phyloP scores from a whole-genome alignment of 192 early-diverging fungal species.

The Mortierella antarctica region DNA sequence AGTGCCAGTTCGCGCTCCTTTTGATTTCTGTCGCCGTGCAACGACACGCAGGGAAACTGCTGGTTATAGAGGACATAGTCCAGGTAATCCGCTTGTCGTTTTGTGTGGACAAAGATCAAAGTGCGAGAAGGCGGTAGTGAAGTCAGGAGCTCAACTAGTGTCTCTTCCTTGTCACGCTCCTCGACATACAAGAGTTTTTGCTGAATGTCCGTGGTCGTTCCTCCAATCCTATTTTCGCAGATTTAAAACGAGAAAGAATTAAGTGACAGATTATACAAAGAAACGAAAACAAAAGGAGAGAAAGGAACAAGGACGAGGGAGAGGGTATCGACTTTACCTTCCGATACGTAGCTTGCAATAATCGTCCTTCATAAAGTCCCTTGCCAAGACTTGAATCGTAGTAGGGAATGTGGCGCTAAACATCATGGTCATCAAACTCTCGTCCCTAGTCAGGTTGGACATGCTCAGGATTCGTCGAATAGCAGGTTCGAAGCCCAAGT shows the following conservation, averaged over 20 bases:
- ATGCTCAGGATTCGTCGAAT: slow-evolving; percentile 87
- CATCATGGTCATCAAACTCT: slow-evolving; percentile 90
- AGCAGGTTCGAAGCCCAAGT: slow-evolving; percentile 96
- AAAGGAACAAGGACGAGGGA: too few relatives aligned
- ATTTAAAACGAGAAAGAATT: not conserved
- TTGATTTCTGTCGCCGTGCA: slow-evolving; percentile 89
- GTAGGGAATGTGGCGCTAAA: slow-evolving; percentile 97
- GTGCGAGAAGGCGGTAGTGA: slow-evolving; percentile 73
- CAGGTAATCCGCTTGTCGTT: slow-evolving; percentile 82
- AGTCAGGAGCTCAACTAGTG: slow-evolving; percentile 67
- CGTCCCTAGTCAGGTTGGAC: slow-evolving; percentile 77
- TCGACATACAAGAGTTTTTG: slow-evolving; percentile 82
- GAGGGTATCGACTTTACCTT: slow-evolving; percentile 9
- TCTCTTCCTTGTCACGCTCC: slow-evolving; percentile 71
- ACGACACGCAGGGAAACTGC: slow-evolving; percentile 81
- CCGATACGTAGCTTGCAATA: slow-evolving; percentile 90
- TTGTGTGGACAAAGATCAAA: slow-evolving; percentile 87
- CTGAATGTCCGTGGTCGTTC: slow-evolving; percentile 90
- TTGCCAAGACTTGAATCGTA: slow-evolving; percentile 89
- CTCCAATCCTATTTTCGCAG: slow-evolving; percentile 63
- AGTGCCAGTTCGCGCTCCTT: slow-evolving; percentile 83
- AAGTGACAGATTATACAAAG: not conserved
- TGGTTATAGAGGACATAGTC: slow-evolving; percentile 73
- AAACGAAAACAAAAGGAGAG: not conserved
- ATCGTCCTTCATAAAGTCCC: slow-evolving; percentile 89